Evolutionary conservation across 352 stramenopile genomes (phyloP), one percentile per base, ranked within the genome.

Genomic region (Pythium graminicola): DNA sequence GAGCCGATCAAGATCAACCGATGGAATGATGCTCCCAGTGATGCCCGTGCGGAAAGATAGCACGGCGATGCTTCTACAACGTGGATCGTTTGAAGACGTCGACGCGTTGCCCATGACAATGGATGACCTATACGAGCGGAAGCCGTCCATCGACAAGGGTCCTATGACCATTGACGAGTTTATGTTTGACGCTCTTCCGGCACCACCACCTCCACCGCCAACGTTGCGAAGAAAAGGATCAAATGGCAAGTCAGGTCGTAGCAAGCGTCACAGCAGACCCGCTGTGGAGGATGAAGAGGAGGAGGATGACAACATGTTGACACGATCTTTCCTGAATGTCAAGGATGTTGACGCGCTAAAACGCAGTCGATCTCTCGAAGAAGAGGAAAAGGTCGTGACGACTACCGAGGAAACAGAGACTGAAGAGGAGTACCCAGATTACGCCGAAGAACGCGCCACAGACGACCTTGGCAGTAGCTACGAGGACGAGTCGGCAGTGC

Each of bases 111-210:
- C 60, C 29, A 28, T 62, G 57, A 65, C 50, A 1, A 51, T 67
- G 46, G 53, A 59, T 26, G 60, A 60, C 17, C 45, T 65, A 6
- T 23, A 43, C 17, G 57, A 57, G 1, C 23, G 39, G 8, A 61
- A 57, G n/a, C 33, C 39, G 0, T 54, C 47, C 3, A 50, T 45
- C 4, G 46, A 67, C 47, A 54, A 61, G 9, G 53, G 53, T 8
- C 58, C 51, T 4, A 66, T 66, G 58, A 61, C 58, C 7, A 47
- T 66, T 38, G 52, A 61, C 19, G 58, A 66, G 40, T 61, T 65
- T 13, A 59, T 66, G 57, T 57, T 57, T 29, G 49, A 50, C 6
- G 20, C 23, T 1, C 4, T 44, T 10, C 47, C 55, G 2, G 26
- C 47, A n/a, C 43, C 53, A 31, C 19, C 24, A 20, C 50, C 36